Evolutionary conservation across 768 basidiomycete genomes (phyloP).

Genomic region (Dictyophora rubrovolvata): DNA sequence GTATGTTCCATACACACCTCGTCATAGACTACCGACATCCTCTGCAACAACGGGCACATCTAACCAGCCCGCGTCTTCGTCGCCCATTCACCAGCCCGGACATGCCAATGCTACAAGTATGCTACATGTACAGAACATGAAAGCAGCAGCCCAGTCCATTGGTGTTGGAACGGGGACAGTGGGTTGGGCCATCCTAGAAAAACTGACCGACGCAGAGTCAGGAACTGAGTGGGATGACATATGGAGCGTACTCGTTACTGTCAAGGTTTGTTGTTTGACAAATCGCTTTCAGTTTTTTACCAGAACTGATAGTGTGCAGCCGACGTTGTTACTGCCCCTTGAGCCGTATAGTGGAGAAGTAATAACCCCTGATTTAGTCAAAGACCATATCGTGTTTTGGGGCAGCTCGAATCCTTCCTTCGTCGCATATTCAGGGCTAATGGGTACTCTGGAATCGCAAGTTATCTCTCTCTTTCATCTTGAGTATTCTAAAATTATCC

Average conservation of each 20-base stretch:
- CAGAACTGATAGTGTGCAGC: conserved; percentile 34
- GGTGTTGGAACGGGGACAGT: conserved; percentile 54
- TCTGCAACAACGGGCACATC: conserved; percentile 34
- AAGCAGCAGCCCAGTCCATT: conserved; percentile 57
- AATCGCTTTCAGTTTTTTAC: background rate
- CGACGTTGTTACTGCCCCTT: conserved; percentile 69
- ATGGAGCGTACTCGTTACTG: conserved; percentile 50
- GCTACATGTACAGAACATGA: conserved; percentile 63
- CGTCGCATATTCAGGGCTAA: conserved; percentile 74
- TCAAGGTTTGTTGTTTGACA: conserved; percentile 43
- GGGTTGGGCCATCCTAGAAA: conserved; percentile 75
- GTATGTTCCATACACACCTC: conserved; percentile 72
- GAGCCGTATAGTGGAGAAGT: conserved; percentile 44
- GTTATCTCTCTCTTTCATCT: conserved; percentile 13
- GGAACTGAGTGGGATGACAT: conserved; percentile 62
- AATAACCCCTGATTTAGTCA: conserved; percentile 65
- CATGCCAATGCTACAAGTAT: conserved; percentile 57
- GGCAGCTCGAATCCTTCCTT: conserved; percentile 44
- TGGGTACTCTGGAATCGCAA: conserved; percentile 59
- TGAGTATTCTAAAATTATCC: conserved; percentile 5
- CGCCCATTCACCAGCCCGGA: conserved; percentile 31
- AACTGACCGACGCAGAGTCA: conserved; percentile 38
- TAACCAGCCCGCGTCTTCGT: conserved; percentile 27
- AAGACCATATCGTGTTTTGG: conserved; percentile 71
- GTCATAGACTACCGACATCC: conserved; percentile 48